Conservation (phyloP, 1,139 yeast species). For the Yarrowia galli region DNA sequence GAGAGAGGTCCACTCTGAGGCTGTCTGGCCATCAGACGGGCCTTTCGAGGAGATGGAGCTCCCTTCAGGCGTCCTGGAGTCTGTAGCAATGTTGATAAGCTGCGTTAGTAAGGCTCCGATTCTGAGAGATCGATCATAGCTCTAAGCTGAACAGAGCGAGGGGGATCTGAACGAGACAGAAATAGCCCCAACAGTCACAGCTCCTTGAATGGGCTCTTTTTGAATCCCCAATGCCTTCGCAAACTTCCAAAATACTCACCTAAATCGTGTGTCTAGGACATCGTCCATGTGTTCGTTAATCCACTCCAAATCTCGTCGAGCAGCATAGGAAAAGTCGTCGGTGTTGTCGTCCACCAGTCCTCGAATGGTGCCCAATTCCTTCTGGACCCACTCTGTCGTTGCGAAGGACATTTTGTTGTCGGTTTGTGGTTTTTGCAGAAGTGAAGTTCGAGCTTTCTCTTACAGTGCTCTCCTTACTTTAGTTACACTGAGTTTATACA, state of each 20-base stretch:
- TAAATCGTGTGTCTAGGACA: slow-evolving; percentile 44
- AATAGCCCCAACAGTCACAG: neutral
- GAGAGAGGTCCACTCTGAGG: slow-evolving; percentile 38
- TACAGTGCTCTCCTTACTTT: slow-evolving; percentile 8
- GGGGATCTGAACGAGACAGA: neutral
- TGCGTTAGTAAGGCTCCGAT: slow-evolving; percentile 1
- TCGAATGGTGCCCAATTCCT: slow-evolving; percentile 52
- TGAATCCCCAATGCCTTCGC: neutral
- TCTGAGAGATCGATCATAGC: neutral
- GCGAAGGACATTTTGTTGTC: slow-evolving; percentile 14
- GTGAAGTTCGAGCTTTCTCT: neutral
- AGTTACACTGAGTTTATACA: slow-evolving; percentile 11
- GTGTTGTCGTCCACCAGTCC: slow-evolving; percentile 49
- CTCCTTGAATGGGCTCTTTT: neutral
- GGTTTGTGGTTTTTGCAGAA: neutral
- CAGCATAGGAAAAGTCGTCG: slow-evolving; percentile 54
- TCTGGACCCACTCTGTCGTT: slow-evolving; percentile 54
- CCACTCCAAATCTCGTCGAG: slow-evolving; percentile 54
- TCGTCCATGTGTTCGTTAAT: slow-evolving; percentile 51
- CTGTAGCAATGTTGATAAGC: slow-evolving; percentile 46
- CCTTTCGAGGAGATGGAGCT: slow-evolving; percentile 49
- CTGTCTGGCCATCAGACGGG: slow-evolving; percentile 41
- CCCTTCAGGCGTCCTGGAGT: slow-evolving; percentile 51
- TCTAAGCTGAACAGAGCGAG: neutral
- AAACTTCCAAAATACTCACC: slow-evolving; percentile 43